Evolutionary conservation across 192 early-diverging fungal species (phyloP), one percentile per base, ranked within the genome.

Genomic region (Coemansia sp.): DNA sequence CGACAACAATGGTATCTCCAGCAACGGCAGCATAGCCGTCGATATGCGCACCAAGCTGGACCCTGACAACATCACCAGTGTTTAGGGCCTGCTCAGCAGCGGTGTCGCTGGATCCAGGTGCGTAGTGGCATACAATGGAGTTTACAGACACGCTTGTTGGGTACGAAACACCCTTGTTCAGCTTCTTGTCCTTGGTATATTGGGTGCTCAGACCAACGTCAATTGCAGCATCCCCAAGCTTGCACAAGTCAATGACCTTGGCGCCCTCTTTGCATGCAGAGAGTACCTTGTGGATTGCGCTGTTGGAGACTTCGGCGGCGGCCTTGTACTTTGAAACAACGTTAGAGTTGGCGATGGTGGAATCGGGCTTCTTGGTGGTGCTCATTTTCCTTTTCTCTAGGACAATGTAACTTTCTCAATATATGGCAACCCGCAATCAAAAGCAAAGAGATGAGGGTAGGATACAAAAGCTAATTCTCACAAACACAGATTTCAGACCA

Each of bases 261-360:
- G 91, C 91, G 58, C 91, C 96, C 67, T 87, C 88, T 57, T 64
- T 65, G 67, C 63, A 67, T 26, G 78, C 57, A 5, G 81, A 58
- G 63, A 74, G 30, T 30, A 77, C 60, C 58, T 69, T 73, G 62
- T 49, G 67, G 49, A 83, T 67, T 47, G 68, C 69, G 50, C 87
- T 83, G 81, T 95, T 94, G 69, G 93, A 83, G 64, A 96, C 91
- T 21, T 91, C 89, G 48, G 93, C 93, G 27, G 93, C 93, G 44
- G 89, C 87, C 85, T 91, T 90, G 88, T 96, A 98, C 84, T 95
- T 95, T 65, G 85, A 90, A 67, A 96, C 82, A 26, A 94, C 92
- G 65, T 81, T 82, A 28, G 84, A 71, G 82, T 93, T 87, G 56
- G 84, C 82, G 57, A 93, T 85, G 63, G 84, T 85, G 73, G 76